phyloP scores from a whole-genome alignment of 164 flowering plant species.

The Cinnamomum micranthum region DNA sequence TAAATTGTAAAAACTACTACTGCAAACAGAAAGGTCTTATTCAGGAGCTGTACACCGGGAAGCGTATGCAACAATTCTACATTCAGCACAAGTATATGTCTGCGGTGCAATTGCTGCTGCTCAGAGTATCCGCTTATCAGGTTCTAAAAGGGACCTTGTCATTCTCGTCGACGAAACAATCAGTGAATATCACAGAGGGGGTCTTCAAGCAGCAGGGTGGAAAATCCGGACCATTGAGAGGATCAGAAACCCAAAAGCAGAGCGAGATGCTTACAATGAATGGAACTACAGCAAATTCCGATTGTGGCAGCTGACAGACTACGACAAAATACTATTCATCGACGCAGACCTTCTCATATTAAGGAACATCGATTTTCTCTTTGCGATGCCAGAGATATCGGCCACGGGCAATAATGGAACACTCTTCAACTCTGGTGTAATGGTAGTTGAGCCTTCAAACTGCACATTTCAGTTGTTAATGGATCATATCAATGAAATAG shows the following conservation, averaged over 20 bases:
- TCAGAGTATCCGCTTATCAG: conserved; percentile 55
- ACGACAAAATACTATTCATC: conserved; percentile 85
- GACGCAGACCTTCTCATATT: conserved; percentile 88
- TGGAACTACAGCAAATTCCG: conserved; percentile 95
- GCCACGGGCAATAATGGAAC: conserved; percentile 87
- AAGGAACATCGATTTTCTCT: conserved; percentile 80
- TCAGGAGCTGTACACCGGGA: conserved; percentile 37
- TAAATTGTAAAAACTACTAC: neutral
- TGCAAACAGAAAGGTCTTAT: conserved; percentile 21
- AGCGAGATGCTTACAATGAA: conserved; percentile 76
- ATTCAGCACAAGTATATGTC: conserved; percentile 55
- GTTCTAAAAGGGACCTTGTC: conserved; percentile 51
- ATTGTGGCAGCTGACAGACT: conserved; percentile 94
- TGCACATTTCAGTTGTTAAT: conserved; percentile 79
- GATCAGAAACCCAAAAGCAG: conserved; percentile 64
- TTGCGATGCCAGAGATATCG: conserved; percentile 82
- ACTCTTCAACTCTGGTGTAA: conserved; percentile 89
- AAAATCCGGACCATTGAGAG: conserved; percentile 47
- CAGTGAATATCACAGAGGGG: conserved; percentile 44
- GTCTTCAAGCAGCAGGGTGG: conserved; percentile 61
- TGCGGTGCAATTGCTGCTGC: conserved; percentile 70
- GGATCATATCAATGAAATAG: conserved; percentile 84
- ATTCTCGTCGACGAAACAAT: conserved; percentile 60
- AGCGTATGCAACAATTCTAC: conserved; percentile 61
- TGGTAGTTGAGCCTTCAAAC: conserved; percentile 90